These are phyloP conservation scores for Exophiala phaeomuriformis DNA, from an alignment of 2,329 filamentous ascomycete species.

Conservation along the genomic window DNA sequence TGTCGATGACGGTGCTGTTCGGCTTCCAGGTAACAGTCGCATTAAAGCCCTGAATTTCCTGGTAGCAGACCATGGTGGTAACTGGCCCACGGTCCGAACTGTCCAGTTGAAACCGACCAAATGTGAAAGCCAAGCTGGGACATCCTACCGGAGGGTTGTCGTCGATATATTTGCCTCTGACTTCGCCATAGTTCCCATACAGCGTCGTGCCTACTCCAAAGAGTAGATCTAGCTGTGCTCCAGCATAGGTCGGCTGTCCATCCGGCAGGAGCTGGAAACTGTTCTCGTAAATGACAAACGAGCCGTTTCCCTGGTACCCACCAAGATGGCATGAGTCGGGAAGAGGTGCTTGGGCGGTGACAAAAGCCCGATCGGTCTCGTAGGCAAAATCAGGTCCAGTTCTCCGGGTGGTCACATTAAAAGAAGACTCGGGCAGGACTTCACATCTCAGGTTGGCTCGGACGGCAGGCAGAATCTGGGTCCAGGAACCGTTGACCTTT, in stretches of 20 bases:
- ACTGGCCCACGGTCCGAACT: slow-evolving; percentile 17
- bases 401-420: slow-evolving; percentile 14
- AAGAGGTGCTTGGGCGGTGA: slow-evolving; percentile 18
- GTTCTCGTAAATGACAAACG: slow-evolving; percentile 18
- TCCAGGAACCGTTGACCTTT: slow-evolving; percentile 11
- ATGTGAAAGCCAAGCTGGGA: slow-evolving; percentile 25
- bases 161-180: slow-evolving; percentile 21
- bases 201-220: slow-evolving; percentile 22
- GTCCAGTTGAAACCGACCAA: slow-evolving; percentile 20
- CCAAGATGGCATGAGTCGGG: slow-evolving; percentile 22
- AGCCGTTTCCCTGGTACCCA: slow-evolving; percentile 13
- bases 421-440: slow-evolving; percentile 8
- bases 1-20: slow-evolving; percentile 22
- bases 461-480: slow-evolving; percentile 13
- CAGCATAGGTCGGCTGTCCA: slow-evolving; percentile 19
- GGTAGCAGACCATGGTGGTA: slow-evolving; percentile 26
- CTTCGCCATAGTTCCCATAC: slow-evolving; percentile 22
- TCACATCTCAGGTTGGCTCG: slow-evolving; percentile 23
- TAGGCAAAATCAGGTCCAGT: slow-evolving; percentile 15
- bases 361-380: slow-evolving; percentile 19
- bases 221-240: slow-evolving; percentile 23
- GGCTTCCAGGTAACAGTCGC: slow-evolving; percentile 21
- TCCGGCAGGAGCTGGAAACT: slow-evolving; percentile 20
- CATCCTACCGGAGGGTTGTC: slow-evolving; percentile 26
- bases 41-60: slow-evolving; percentile 21